Base-by-base conservation (phyloP, 768 basidiomycete genomes). In the Serpula lacrymans region DNA sequence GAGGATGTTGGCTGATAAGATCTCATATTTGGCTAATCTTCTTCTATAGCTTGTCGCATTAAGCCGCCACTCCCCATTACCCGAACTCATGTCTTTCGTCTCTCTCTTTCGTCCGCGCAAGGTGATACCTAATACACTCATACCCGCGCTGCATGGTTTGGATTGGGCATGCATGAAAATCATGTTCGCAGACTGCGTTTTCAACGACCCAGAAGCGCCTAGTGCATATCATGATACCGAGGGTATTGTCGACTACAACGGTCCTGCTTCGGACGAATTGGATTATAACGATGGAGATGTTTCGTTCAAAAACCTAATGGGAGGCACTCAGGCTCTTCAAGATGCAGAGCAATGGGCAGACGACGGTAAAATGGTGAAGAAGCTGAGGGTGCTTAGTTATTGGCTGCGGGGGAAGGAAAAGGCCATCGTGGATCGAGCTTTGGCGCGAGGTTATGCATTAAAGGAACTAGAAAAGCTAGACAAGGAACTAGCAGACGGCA, bases 61-160 rank as follows among this genome's bases (percentile, higher is more conserved):
- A 5, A 79, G 80, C 7, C 79, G 95, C 2, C 95, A 98, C 55
- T 95, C 92, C 0, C 74, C 87, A 0, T 75, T 96, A 4, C 87
- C 88, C 0, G 95, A 98, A 55, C 74, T 99, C 1, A 80, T 82
- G 45, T 63, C 68, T 1, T 84, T 99, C 39, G 89, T 96, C 18
- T 65, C 74, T 0, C 72, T 95, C 13, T 96, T 99, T 63, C 75
- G 75, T 14, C 95, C 95, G 0, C 70, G 65, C 28, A 71, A 76
- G 3, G 62, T 98, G 1, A 74, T 90, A 2, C 95, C 94, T 0
- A 95, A 94, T 52, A 87, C 88, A 0, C 79, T 72, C 49, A 75
- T 65, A 55, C 79, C 54, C 41, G 63, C 46, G 28, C 75, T 67
- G 41, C 58, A 54, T 49, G 80, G 62, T 40, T 52, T 86, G 7